phyloP scores from a whole-genome alignment of 2,329 filamentous ascomycete species.

The Akanthomyces muscarius region DNA sequence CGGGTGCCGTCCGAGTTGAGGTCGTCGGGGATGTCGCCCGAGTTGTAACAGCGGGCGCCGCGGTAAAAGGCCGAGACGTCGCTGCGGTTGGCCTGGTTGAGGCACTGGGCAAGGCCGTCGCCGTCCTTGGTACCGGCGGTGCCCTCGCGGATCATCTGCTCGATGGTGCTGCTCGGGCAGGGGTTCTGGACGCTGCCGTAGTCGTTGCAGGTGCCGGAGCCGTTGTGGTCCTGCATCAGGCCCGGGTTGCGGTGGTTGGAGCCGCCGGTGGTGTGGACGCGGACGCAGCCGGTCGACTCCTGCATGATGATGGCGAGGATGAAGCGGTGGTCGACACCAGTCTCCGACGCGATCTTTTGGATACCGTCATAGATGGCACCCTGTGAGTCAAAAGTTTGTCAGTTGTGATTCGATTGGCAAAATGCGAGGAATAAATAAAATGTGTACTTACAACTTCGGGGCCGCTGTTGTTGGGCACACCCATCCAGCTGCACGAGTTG shows the following conservation, averaged over 20 bases:
- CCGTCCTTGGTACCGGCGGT: conserved; percentile 36
- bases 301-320: conserved; percentile 42
- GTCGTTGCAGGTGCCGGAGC: conserved; percentile 33
- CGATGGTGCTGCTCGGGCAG: conserved; percentile 24
- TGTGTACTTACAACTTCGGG: conserved; percentile 19
- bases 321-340: conserved; percentile 35
- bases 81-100: conserved; percentile 27
- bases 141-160: conserved; percentile 37
- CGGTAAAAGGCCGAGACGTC: conserved; percentile 40
- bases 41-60: conserved; percentile 46
- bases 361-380: conserved; percentile 31
- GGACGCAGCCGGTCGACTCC: conserved; percentile 42
- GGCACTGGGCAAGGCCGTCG: conserved; percentile 38
- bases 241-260: conserved; percentile 38
- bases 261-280: conserved; percentile 32
- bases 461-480: conserved; percentile 21
- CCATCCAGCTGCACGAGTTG: conserved; percentile 18
- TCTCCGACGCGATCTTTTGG: conserved; percentile 26
- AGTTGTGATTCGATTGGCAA: background rate
- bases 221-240: conserved; percentile 36
- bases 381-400: background rate
- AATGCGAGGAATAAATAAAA: no score
- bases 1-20: conserved; percentile 40
- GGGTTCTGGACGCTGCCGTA: conserved; percentile 22
- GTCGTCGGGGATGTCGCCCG: conserved; percentile 32